A percentile compares a stretch with the other conserved stretches of the same genome.
These are phyloP conservation scores for Aspergillus eucalypticola DNA, from an alignment of 2,329 filamentous ascomycete genomes.

Conservation along the genomic window DNA sequence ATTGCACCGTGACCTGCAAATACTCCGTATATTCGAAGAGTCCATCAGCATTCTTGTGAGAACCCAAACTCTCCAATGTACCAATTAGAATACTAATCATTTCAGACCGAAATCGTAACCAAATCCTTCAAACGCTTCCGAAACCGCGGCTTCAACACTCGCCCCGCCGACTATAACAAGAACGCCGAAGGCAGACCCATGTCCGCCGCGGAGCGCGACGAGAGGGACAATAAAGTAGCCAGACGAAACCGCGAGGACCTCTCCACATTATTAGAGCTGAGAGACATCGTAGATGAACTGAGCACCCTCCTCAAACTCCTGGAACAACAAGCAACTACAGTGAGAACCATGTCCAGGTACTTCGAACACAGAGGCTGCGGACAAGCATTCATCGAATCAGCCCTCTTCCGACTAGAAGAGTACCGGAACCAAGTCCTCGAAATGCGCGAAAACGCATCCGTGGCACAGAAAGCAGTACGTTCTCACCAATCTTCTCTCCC, in stretches of 20 bases:
- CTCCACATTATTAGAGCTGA: constrained; percentile 62
- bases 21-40: constrained; percentile 67
- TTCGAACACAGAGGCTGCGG: constrained; percentile 44
- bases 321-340: constrained; percentile 55
- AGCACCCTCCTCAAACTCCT: constrained; percentile 59
- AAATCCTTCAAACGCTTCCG: constrained; percentile 64
- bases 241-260: constrained; percentile 64
- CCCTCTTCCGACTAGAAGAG: constrained; percentile 55
- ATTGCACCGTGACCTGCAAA: constrained; percentile 62
- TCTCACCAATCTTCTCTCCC: too few species aligned
- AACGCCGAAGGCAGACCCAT: constrained; percentile 31
- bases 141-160: constrained; percentile 56
- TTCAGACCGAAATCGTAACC: constrained; percentile 63
- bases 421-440: constrained; percentile 57
- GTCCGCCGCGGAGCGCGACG: constrained; percentile 36
- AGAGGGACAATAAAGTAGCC: constrained; percentile 53
- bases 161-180: constrained; percentile 33
- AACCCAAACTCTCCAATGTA: background rate
- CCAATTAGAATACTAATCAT: background rate
- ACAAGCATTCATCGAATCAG: constrained; percentile 54
- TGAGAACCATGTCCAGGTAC: constrained; percentile 43
- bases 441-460: constrained; percentile 60
- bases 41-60: constrained; percentile 63
- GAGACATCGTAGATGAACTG: constrained; percentile 66
- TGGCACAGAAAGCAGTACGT: constrained; percentile 58